A percentile compares a stretch with the other conserved stretches of the same genome.
phyloP scores from a whole-genome alignment of 331 rosid species.

The Erythrophleum ivorense region DNA sequence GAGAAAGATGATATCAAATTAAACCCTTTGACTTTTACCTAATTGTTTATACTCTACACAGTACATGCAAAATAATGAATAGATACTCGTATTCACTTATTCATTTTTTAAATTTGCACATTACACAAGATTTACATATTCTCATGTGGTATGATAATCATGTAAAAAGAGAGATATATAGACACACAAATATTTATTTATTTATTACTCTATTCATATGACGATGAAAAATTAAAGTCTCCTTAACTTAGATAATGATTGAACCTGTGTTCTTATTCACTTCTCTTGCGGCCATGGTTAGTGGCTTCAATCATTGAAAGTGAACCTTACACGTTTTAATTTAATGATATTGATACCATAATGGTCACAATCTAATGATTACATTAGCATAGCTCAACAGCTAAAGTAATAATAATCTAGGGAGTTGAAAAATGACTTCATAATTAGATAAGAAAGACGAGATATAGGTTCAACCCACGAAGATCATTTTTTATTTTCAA shows the following conservation, averaged over 20 bases:
- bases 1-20: not conserved
- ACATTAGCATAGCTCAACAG: not conserved
- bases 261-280: not conserved
- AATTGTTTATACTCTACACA: too few species aligned
- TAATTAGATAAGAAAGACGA: not conserved
- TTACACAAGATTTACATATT: not conserved
- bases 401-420: not conserved
- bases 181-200: not conserved
- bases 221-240: not conserved
- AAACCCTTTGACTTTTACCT: too few species aligned
- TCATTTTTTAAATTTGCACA: too few species aligned
- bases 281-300: not conserved
- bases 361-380: not conserved
- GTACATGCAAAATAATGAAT: too few species aligned
- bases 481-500: not conserved
- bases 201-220: too few species aligned
- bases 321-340: not conserved
- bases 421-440: slow-evolving; percentile 17
- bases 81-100: too few species aligned
- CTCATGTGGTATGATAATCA: not conserved
- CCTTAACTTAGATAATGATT: not conserved
- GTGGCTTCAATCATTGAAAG: not conserved
- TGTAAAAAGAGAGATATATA: not conserved
- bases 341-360: not conserved
- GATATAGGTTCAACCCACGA: slow-evolving; percentile 20